Conservation (phyloP, 116 monocot species). For the Zostera marina region DNA sequence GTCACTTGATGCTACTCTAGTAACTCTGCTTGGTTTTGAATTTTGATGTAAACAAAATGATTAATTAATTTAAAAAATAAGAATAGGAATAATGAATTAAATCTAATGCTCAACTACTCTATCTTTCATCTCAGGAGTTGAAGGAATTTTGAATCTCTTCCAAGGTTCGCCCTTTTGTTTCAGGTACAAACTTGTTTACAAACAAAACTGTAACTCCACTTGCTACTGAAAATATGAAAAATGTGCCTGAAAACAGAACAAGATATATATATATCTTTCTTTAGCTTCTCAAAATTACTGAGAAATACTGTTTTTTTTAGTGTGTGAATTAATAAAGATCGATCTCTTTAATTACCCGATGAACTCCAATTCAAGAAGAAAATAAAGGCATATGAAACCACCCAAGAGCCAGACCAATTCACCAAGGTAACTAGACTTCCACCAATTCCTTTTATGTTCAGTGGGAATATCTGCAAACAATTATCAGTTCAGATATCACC, state of each 20-base stretch:
- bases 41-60: too few species aligned
- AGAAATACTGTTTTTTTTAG: neutral
- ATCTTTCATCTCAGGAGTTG: neutral
- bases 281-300: neutral
- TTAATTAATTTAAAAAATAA: too few species aligned
- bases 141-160: constrained; percentile 57
- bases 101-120: too few species aligned
- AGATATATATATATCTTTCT: neutral
- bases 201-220: constrained; percentile 29
- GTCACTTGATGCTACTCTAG: too few species aligned
- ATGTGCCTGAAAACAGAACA: constrained; percentile 40
- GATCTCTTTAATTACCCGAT: constrained; percentile 25
- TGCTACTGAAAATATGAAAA: constrained; percentile 37
- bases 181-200: constrained; percentile 42
- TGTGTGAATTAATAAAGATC: neutral
- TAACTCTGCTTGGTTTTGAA: too few species aligned
- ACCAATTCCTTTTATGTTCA: constrained; percentile 52
- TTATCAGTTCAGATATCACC: neutral
- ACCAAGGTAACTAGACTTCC: constrained; percentile 52
- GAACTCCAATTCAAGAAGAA: constrained; percentile 58
- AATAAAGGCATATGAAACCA: constrained; percentile 53
- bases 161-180: constrained; percentile 55
- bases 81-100: too few species aligned
- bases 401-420: constrained; percentile 65
- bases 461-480: constrained; percentile 45